Percentiles rank a stretch among this genome's conserved stretches.
phyloP scores from a whole-genome alignment of 2,329 filamentous ascomycete species.

The Coleophoma cylindrospora region DNA sequence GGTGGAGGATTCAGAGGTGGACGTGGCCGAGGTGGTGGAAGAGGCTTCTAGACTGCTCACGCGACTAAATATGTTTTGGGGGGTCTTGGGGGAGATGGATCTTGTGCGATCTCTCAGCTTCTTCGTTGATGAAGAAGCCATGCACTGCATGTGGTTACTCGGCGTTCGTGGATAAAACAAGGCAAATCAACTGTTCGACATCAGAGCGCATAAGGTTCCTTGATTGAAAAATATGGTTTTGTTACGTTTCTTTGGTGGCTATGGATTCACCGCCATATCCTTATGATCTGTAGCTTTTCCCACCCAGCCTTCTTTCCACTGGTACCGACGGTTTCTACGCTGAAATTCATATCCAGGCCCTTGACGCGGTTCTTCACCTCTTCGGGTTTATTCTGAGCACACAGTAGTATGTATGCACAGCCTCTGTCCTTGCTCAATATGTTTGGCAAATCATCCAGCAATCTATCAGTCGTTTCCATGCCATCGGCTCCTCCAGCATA shows the following conservation, averaged over 20 bases:
- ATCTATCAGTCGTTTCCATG: constrained; percentile 85
- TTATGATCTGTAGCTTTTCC: constrained; percentile 87
- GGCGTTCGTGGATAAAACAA: constrained; percentile 18
- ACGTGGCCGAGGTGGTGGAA: constrained; percentile 40
- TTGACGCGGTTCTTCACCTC: constrained; percentile 61
- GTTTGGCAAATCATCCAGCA: constrained; percentile 64
- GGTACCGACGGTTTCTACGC: constrained; percentile 68
- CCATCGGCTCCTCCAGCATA: constrained; percentile 87
- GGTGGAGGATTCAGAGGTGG: constrained; percentile 45
- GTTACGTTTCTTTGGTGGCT: background rate
- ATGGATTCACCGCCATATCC: constrained; percentile 61
- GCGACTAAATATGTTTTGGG: background rate
- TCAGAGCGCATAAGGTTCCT: background rate
- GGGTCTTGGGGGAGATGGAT: background rate
- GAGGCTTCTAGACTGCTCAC: constrained; percentile 27
- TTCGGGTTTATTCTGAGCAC: constrained; percentile 82
- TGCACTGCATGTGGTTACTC: constrained; percentile 4
- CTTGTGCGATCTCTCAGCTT: background rate
- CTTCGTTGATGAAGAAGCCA: background rate
- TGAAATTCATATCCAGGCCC: constrained; percentile 59
- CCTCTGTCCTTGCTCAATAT: constrained; percentile 60
- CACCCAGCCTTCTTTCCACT: constrained; percentile 88
- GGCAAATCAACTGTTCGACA: constrained; percentile 9
- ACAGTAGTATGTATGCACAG: constrained; percentile 85
- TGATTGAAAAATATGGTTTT: constrained; percentile 1